phyloP scores from a whole-genome alignment of 129 eudicot species.

The Erigeron canadensis region DNA sequence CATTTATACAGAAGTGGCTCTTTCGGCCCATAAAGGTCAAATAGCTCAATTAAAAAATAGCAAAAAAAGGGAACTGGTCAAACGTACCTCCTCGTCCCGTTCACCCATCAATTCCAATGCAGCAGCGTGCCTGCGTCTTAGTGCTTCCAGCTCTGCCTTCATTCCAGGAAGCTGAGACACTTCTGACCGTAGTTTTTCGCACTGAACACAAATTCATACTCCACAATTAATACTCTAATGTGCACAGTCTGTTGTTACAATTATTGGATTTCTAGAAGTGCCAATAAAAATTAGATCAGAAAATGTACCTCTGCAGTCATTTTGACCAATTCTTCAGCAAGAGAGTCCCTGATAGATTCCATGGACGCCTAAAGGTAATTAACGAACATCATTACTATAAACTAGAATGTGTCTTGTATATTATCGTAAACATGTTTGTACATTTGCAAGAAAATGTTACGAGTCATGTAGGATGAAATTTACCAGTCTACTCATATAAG shows the following conservation, averaged over 20 bases:
- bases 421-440: background rate
- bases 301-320: slow-evolving; percentile 80
- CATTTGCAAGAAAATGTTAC: background rate
- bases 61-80: no score
- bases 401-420: background rate
- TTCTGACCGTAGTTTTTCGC: slow-evolving; percentile 87
- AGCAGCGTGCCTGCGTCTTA: slow-evolving; percentile 87
- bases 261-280: background rate
- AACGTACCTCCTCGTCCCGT: slow-evolving; percentile 94
- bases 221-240: slow-evolving; percentile 2
- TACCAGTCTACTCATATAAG: slow-evolving; percentile 95
- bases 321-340: slow-evolving; percentile 97
- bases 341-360: slow-evolving; percentile 97
- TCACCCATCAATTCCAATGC: slow-evolving; percentile 99
- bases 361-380: slow-evolving; percentile 61
- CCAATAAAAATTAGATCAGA: background rate
- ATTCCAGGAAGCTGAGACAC: slow-evolving; percentile 74
- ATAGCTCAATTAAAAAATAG: background rate
- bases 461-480: background rate
- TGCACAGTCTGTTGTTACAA: no score
- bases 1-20: background rate
- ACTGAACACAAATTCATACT: slow-evolving; percentile 41
- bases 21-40: slow-evolving; percentile 3
- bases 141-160: slow-evolving; percentile 92
- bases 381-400: slow-evolving; percentile 9